Base-by-base conservation (phyloP, 1,139 yeast species). In the Yamadazyma pseudoaaseri region DNA sequence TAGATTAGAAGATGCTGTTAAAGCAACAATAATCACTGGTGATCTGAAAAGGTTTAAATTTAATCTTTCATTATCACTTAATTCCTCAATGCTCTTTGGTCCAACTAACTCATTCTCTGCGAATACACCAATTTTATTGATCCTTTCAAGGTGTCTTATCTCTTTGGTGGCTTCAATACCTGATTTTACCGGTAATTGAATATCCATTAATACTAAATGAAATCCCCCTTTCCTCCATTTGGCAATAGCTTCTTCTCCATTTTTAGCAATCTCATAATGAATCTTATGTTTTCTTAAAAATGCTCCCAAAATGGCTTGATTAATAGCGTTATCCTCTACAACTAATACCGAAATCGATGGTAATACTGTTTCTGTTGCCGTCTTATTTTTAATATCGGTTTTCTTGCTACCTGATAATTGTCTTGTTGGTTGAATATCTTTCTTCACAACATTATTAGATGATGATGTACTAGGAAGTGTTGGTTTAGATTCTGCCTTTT, bases 271-370 rank as follows among this genome's bases (percentile, higher is more conserved):
- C 42, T 82, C 82, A 45, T 85, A 89, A 31, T 84, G 83, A 24
- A 92, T 90, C 44, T 86, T 80, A 48, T 92, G 90, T 45, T 87
- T 83, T 46, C 90, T 74, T 56, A 92, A 69, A 52, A 89, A 92
- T n/a, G 95, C 87, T 18, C 92, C 95, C 53, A 92, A 70, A 71
- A 92, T 90, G 31, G 87, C 86, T 62, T 87, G 95, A 60, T 92
- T 92, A 51, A 92, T 90, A 30, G 92, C 84, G 57, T 92, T 92
- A 68, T 92, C 98, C 58, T 92, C 98, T 6, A 94, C 98, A 22
- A 92, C 92, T 36, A 92, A 65, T 3, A 92, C 96, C 25, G 89
- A 86, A 33, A 92, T 82, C 39, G 89, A 86, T 0, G 97, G 96
- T 18, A 76, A 51, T 7, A 76, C 80, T 37, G 71, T 39, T 29